Evolutionary conservation across 2,329 filamentous ascomycete genomes (phyloP), one percentile per base, ranked within the genome.

Genomic region (Trichoderma simmonsii): DNA sequence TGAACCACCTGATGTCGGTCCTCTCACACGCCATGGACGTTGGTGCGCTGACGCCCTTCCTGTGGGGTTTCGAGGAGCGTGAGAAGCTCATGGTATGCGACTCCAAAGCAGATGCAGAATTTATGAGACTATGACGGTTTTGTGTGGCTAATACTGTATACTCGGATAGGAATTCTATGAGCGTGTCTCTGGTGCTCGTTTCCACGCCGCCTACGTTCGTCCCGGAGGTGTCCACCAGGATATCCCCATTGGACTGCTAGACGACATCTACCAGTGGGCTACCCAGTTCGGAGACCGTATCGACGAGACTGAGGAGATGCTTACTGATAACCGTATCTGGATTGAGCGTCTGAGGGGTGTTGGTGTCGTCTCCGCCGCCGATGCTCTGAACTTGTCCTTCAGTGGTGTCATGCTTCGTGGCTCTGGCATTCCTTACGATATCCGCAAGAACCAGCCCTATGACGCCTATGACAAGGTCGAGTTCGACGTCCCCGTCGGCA

Each of bases 261-360:
- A 99, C 81, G 96, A 99, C 81, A 99, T 99, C 80, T 98, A 99
- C 86, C 95, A 98, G 85, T 99, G 96, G 96, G 96, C 96, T 18
- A 99, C 96, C 72, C 96, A 99, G 83, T 99, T 99, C 79, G 93
- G 94, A 79, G 96, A 99, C 86, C 94, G 96, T 77, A 96, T 99
- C 79, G 96, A 99, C 81, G 96, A 99, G 84, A 98, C 96, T 70
- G 96, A 99, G 83, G 96, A 99, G 83, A 92, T 99, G 86, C 89
- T 99, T 77, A 99, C 96, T 56, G 96, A 99, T 83, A 99, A 99
- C 89, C 94, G 97, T 81, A 98, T 99, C 86, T 99, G 97, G 97
- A 95, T 97, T 78, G 92, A 94, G 79, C 90, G 96, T 82, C 93
- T 97, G 76, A 91, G 96, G 83, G 94, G 93, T 76, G 88, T 99